Base-by-base conservation (phyloP, 1,284 basidiomycete species). In the Irpex sp. region DNA sequence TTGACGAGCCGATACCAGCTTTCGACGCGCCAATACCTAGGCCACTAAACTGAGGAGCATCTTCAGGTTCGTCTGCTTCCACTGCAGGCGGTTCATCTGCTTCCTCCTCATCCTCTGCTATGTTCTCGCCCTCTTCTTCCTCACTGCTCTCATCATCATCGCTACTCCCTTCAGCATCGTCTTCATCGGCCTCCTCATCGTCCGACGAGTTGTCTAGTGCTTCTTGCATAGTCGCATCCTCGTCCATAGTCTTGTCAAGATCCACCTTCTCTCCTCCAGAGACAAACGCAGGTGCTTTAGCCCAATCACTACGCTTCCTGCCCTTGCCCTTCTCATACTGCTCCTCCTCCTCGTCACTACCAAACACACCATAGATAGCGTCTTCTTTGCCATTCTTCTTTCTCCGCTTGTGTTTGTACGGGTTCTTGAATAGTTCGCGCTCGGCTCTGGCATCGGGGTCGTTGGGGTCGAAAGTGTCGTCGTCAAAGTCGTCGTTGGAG, bases 361-460 rank as follows among this genome's bases (percentile, higher is more conserved):
- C 92, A 75, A 94, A 96, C 0, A 94, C 79, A 3, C 94, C 94
- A 69, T 96, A 94, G 60, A 90, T 81, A 1, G 88, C 88, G 61
- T 88, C 85, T 42, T 91, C 88, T 72, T 90, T 92, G 33, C 83
- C 86, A 61, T 84, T 78, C 69, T 79, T 86, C 58, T 84, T 79
- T 58, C 82, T 78, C 61, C 84, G 82, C 67, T 89, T 91, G 62
- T 82, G 78, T 63, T 85, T 81, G 74, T 91, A 91, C 4, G 91
- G 91, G 66, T 94, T 84, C 72, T 89, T 82, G 72, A 94, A 93
- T 21, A 94, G 81, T 37, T 82, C 83, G 45, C 88, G 85, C 71
- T 94, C 93, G 18, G 87, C 93, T 45, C 85, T 82, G 12, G 82
- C 81, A 71, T 92, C 90, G 3, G 83, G 83, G 70, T 92, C 85